These are phyloP conservation scores for Talaromyces rugulosus DNA, from an alignment of 2,329 filamentous ascomycete species.

Conservation along the genomic window DNA sequence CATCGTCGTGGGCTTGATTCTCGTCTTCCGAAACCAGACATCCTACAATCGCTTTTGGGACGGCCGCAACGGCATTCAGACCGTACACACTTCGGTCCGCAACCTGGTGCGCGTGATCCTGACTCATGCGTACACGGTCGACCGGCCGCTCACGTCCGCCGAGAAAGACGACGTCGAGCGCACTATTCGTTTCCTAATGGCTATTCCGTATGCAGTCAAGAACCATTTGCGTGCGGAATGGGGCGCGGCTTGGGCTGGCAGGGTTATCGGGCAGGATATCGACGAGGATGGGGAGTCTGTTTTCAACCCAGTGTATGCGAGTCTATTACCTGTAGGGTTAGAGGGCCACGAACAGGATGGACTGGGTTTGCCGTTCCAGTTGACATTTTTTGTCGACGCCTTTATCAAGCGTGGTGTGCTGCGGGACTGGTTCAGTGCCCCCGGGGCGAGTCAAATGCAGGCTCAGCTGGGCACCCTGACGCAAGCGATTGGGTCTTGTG, in stretches of 20 bases:
- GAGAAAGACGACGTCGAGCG: conserved; percentile 57
- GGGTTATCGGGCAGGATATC: conserved; percentile 24
- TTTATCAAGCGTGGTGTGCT: conserved; percentile 56
- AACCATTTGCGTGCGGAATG: conserved; percentile 62
- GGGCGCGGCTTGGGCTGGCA: conserved; percentile 42
- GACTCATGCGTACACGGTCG: conserved; percentile 40
- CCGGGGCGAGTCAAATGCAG: conserved; percentile 55
- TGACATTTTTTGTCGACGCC: conserved; percentile 56
- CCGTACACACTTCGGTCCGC: conserved; percentile 54
- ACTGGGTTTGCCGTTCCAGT: conserved; percentile 56
- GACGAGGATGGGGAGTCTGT: conserved; percentile 25
- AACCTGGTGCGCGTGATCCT: conserved; percentile 57
- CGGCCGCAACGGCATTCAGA: conserved; percentile 54
- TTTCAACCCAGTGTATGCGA: conserved; percentile 47
- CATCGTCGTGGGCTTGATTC: conserved; percentile 64
- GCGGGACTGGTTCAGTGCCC: conserved; percentile 57
- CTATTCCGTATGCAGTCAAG: conserved; percentile 60
- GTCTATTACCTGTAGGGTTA: conserved; percentile 47
- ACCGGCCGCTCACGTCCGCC: conserved; percentile 28
- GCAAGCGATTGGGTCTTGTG: conserved; percentile 60
- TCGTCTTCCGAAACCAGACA: conserved; percentile 63
- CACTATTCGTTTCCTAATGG: conserved; percentile 55
- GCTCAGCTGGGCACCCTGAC: conserved; percentile 54
- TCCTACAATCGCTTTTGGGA: conserved; percentile 64
- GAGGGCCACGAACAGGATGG: conserved; percentile 56